Evolutionary conservation across 768 basidiomycete genomes (phyloP).

Genomic region (Xerocomus brunneocitrinus): DNA sequence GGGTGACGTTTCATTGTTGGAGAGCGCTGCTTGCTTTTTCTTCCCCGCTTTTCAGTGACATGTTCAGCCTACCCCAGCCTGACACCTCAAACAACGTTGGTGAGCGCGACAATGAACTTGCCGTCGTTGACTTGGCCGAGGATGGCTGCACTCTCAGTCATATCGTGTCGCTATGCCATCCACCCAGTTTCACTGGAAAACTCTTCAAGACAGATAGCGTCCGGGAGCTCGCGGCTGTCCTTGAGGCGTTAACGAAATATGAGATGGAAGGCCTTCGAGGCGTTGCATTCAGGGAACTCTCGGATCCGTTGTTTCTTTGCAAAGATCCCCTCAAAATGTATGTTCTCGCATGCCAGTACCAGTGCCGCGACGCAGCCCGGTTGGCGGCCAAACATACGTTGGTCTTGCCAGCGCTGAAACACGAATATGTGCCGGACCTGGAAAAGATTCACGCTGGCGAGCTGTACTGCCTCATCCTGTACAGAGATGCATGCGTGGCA

Average conservation of each 20-base stretch:
- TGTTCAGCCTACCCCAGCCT: conserved; percentile 15
- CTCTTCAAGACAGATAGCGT: background rate
- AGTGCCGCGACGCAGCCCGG: background rate
- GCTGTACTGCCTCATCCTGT: conserved; percentile 5
- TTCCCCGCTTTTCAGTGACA: conserved; percentile 12
- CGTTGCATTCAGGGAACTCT: conserved; percentile 4
- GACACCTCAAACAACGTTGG: background rate
- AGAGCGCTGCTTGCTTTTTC: conserved; percentile 5
- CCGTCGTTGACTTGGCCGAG: conserved; percentile 11
- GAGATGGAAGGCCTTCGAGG: conserved; percentile 9
- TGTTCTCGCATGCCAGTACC: conserved; percentile 11
- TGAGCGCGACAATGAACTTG: background rate
- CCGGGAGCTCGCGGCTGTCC: conserved; percentile 4
- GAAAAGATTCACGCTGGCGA: conserved; percentile 9
- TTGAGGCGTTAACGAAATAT: conserved; percentile 14
- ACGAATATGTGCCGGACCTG: conserved; percentile 5
- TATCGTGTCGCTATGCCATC: conserved; percentile 11
- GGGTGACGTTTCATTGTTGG: conserved; percentile 2
- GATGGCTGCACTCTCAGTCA: conserved; percentile 4
- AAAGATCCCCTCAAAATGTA: conserved; percentile 7
- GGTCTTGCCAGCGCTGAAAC: conserved; percentile 1
- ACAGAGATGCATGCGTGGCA: conserved; percentile 3
- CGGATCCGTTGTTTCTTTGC: background rate
- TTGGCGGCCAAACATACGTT: conserved; percentile 10
- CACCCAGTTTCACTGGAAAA: background rate